Evolutionary conservation across 768 basidiomycete genomes (phyloP).

Genomic region (Cystofilobasidium bisporidii): DNA sequence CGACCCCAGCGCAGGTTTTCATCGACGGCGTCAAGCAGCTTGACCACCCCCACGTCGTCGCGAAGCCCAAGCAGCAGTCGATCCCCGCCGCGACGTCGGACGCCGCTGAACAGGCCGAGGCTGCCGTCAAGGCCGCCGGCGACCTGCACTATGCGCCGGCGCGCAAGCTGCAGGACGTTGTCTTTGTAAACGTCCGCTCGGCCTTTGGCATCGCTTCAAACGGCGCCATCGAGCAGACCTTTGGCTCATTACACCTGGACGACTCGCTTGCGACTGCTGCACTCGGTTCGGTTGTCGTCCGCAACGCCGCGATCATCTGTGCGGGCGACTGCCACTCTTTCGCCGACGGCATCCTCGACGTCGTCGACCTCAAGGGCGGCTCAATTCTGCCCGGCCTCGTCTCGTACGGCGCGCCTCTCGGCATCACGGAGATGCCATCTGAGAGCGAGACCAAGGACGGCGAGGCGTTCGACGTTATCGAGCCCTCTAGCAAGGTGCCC

Average conservation of each 20-base stretch:
- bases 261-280: constrained; percentile 25
- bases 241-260: constrained; percentile 27
- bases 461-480: constrained; percentile 42
- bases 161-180: constrained; percentile 40
- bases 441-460: constrained; percentile 65
- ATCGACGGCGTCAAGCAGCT: constrained; percentile 73
- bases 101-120: constrained; percentile 58
- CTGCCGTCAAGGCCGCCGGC: constrained; percentile 45
- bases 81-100: constrained; percentile 51
- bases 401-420: constrained; percentile 59
- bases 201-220: constrained; percentile 54
- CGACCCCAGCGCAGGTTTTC: constrained; percentile 69
- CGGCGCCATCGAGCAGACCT: constrained; percentile 38
- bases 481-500: constrained; percentile 38
- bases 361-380: constrained; percentile 59
- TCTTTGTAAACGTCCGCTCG: constrained; percentile 67
- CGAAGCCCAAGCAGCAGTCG: constrained; percentile 55
- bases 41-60: constrained; percentile 38
- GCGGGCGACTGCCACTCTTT: constrained; percentile 38
- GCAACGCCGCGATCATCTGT: constrained; percentile 52
- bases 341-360: constrained; percentile 36
- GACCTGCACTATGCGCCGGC: not conserved
- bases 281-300: constrained; percentile 47
- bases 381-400: constrained; percentile 51
- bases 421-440: constrained; percentile 56